A percentile compares a stretch with the other conserved stretches of the same genome.
phyloP scores from a whole-genome alignment of 805 yeast species.

The Komagataella phaffii region DNA sequence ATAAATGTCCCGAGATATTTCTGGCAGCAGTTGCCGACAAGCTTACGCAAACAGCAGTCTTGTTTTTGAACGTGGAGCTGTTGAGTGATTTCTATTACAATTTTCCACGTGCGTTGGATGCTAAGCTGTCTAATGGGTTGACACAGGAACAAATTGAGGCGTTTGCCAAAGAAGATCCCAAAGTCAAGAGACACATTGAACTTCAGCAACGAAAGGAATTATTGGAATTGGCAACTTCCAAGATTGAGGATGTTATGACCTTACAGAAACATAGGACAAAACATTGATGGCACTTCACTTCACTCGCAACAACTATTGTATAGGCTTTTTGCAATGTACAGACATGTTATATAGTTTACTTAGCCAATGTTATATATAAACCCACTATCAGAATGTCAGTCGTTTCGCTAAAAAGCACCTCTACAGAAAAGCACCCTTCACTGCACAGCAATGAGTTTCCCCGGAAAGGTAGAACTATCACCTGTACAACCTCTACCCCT shows the following conservation, averaged over 20 bases:
- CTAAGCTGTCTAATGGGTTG: slow-evolving; percentile 41
- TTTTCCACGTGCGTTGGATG: slow-evolving; percentile 88
- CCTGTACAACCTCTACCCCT: not conserved
- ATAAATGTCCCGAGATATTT: slow-evolving; percentile 89
- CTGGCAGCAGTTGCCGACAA: slow-evolving; percentile 87
- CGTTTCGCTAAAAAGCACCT: not conserved
- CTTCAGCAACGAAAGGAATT: slow-evolving; percentile 87
- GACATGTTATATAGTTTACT: not conserved
- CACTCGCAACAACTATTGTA: not conserved
- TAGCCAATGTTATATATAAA: not conserved
- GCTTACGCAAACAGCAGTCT: slow-evolving; percentile 82
- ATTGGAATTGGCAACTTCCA: slow-evolving; percentile 68
- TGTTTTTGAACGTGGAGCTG: slow-evolving; percentile 86
- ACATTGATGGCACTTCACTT: not conserved
- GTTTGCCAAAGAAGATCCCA: slow-evolving; percentile 92
- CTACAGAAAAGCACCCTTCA: not conserved
- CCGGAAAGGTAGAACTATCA: not conserved
- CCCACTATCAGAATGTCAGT: not conserved
- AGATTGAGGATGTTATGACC: slow-evolving; percentile 76
- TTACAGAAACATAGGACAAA: slow-evolving; percentile 25
- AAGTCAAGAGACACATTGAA: slow-evolving; percentile 80
- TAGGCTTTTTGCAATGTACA: not conserved
- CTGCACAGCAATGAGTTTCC: not conserved
- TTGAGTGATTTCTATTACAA: slow-evolving; percentile 91
- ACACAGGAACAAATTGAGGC: slow-evolving; percentile 67